These are phyloP conservation scores for Curvularia lunata DNA, from an alignment of 2,329 filamentous ascomycete genomes.

Conservation along the genomic window DNA sequence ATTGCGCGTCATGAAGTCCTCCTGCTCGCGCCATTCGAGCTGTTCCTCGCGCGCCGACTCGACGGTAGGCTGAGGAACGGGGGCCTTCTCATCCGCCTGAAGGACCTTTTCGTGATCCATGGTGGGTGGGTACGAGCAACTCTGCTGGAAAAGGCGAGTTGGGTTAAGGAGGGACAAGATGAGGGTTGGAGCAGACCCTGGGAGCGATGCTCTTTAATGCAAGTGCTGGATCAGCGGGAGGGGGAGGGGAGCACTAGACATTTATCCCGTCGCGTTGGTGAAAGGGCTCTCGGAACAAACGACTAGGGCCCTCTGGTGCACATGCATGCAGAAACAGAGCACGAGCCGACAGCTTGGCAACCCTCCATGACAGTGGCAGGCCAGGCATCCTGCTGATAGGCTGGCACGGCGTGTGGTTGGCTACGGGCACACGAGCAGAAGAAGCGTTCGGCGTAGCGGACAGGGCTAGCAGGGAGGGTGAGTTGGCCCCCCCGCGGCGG, in stretches of 20 bases:
- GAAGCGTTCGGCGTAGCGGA: conserved; percentile 24
- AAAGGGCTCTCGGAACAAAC: conserved; percentile 31
- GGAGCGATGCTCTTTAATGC: conserved; percentile 34
- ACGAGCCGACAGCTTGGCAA: conserved; percentile 33
- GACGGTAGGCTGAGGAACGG: conserved; percentile 21
- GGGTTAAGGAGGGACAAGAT: conserved; percentile 9
- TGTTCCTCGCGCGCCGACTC: conserved; percentile 18
- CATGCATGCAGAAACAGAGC: conserved; percentile 20
- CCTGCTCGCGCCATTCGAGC: conserved; percentile 38
- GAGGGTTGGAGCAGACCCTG: conserved; percentile 14
- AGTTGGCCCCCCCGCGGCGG: conserved; percentile 24
- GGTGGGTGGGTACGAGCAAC: conserved; percentile 13
- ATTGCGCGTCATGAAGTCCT: conserved; percentile 47
- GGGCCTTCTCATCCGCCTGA: conserved; percentile 39
- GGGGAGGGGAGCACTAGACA: conserved; percentile 28
- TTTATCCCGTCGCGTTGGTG: conserved; percentile 28
- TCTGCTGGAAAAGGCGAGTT: conserved; percentile 11
- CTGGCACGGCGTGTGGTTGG: conserved; percentile 23
- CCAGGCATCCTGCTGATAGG: conserved; percentile 27
- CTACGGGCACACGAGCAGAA: conserved; percentile 22
- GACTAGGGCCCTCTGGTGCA: conserved; percentile 27
- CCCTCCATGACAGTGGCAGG: conserved; percentile 21
- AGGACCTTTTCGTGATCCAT: conserved; percentile 39
- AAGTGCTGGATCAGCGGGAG: conserved; percentile 32
- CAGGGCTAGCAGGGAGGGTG: conserved; percentile 19